Conservation (phyloP, 805 yeast species). For the Sugiyamaella mastotermitis region DNA sequence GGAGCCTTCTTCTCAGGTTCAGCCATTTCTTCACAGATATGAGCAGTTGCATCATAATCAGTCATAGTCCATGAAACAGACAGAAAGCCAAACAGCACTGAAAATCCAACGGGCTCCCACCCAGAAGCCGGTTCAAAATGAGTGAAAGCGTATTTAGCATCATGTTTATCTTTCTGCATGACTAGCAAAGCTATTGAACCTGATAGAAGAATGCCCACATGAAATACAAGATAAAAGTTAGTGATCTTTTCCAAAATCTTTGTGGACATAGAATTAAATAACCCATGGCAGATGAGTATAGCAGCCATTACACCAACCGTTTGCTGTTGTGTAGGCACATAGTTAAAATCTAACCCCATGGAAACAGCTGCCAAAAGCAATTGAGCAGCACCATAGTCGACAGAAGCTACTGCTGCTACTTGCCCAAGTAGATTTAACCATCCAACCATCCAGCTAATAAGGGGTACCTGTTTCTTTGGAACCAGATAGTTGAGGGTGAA, state of each 20-base stretch:
- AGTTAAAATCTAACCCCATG: constrained; percentile 28
- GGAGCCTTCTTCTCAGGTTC: constrained; percentile 71
- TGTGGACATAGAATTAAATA: constrained; percentile 17
- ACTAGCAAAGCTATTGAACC: constrained; percentile 18
- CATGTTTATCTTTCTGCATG: constrained; percentile 17
- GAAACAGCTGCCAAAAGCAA: constrained; percentile 30
- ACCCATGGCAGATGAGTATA: constrained; percentile 16
- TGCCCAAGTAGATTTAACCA: constrained; percentile 43
- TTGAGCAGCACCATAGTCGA: constrained; percentile 31
- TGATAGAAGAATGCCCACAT: constrained; percentile 14
- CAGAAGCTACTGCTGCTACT: constrained; percentile 32
- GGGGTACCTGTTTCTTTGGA: constrained; percentile 43
- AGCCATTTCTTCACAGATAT: constrained; percentile 77
- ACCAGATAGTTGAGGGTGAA: constrained; percentile 17
- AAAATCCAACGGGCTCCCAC: constrained; percentile 68
- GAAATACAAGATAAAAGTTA: constrained; percentile 18
- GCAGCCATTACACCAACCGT: constrained; percentile 28
- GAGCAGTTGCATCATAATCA: constrained; percentile 76
- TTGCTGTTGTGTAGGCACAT: constrained; percentile 25
- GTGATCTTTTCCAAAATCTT: constrained; percentile 17
- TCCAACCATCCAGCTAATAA: constrained; percentile 35
- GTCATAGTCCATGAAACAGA: constrained; percentile 74
- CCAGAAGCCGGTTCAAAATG: constrained; percentile 17
- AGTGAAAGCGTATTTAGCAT: constrained; percentile 28
- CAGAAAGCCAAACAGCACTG: constrained; percentile 72